Evolutionary conservation across 2,329 filamentous ascomycete genomes (phyloP).

Genomic region (Teratosphaeria pseudoeucalypti): DNA sequence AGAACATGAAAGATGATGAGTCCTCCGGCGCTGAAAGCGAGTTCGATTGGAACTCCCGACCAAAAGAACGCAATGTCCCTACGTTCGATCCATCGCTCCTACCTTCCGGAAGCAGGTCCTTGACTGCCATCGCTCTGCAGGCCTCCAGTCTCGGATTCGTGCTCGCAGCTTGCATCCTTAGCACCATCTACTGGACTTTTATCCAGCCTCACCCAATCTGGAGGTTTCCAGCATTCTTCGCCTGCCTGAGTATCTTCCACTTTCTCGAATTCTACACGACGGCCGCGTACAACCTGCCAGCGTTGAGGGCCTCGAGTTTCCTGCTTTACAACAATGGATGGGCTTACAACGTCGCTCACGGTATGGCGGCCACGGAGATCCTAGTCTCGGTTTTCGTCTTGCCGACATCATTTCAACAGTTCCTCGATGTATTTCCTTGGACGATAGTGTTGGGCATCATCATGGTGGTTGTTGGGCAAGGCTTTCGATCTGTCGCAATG

Average conservation of each 20-base stretch:
- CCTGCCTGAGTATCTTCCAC: constrained; percentile 69
- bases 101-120: constrained; percentile 33
- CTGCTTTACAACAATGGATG: constrained; percentile 76
- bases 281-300: constrained; percentile 67
- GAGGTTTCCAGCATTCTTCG: constrained; percentile 54
- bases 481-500: constrained; percentile 74
- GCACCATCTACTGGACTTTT: constrained; percentile 16
- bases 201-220: constrained; percentile 29
- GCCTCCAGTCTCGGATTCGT: constrained; percentile 34
- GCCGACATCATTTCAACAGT: constrained; percentile 12
- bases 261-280: constrained; percentile 95
- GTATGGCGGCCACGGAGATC: constrained; percentile 63
- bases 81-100: constrained; percentile 26
- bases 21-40: not conserved
- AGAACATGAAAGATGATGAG: not conserved
- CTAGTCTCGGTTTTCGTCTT: constrained; percentile 39
- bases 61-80: not conserved
- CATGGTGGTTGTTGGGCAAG: constrained; percentile 61
- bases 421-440: constrained; percentile 43
- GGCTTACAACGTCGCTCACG: constrained; percentile 74
- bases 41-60: constrained; percentile 7
- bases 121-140: constrained; percentile 37
- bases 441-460: constrained; percentile 46
- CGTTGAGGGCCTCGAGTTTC: constrained; percentile 65
- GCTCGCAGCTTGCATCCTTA: constrained; percentile 25